Base-by-base conservation (phyloP, 768 basidiomycete genomes). In the Leucocoprinus birnbaumii region DNA sequence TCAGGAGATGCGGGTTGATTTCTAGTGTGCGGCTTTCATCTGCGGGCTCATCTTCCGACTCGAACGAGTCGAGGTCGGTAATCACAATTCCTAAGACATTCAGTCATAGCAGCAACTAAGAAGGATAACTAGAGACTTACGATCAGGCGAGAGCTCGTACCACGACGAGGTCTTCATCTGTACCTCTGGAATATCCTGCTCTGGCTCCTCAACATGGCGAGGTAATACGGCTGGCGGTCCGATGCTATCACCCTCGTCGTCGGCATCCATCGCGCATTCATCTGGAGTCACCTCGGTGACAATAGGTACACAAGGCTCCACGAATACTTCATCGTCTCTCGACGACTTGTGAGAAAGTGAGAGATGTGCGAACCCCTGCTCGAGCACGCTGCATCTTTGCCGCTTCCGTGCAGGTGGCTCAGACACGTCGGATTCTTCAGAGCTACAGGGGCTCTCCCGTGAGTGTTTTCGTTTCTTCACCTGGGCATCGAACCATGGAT, bases 61-160 rank as follows among this genome's bases (percentile, higher is more conserved):
- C 73, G 19, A 77, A 82, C 11, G 71, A 72, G 43, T 82, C 80
- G 25, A 86, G 69, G 61, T 82, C 77, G 19, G 84, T 85, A 31
- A 88, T 75, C 25, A 88, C 74, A 58, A 88, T 85, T 38, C 85
- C 86, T 86, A 22, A 56, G 53, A 40, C n/a, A 37, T 19, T 48
- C 26, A 18, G n/a, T n/a, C n/a, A n/a, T n/a, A n/a, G n/a, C n/a
- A n/a, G 31, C 34, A 18, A 48, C 16, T 35, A 34, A 1, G 18
- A 5, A 21, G 11, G 4, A 3, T 31, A 48, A 4, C 16, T 6
- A n/a, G 16, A 7, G 19, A 77, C 84, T 61, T 67, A 90, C 89
- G 73, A 64, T 87, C 80, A 59, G 80, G 84, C 63, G 87, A 87
- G 3, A 81, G 77, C 64, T 86, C 86, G 62, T 84, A 87, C 84